Conservation (phyloP, 164 flowering plant species). For the Amborella trichopoda region DNA sequence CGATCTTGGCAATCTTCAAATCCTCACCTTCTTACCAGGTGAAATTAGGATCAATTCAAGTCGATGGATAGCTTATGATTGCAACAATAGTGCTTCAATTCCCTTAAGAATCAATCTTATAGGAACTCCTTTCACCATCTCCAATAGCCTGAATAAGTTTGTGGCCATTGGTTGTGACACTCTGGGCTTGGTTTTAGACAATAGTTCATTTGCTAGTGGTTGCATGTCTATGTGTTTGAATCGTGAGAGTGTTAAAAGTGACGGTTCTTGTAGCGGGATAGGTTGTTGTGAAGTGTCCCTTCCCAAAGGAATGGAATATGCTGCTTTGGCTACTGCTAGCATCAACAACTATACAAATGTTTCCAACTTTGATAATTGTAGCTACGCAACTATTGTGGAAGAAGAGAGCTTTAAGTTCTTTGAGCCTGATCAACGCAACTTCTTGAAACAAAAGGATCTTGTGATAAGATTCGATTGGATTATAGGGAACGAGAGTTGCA, state of each 20-base stretch:
- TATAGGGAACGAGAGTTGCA: conserved; percentile 11
- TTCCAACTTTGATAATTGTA: conserved; percentile 9
- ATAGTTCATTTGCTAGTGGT: neutral
- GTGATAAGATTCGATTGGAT: conserved; percentile 27
- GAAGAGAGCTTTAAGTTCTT: conserved; percentile 7
- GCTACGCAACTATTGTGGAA: conserved; percentile 19
- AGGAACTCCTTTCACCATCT: conserved; percentile 12
- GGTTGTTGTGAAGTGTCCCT: conserved; percentile 17
- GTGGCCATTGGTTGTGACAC: conserved; percentile 12
- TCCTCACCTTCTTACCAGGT: conserved; percentile 1
- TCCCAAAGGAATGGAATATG: conserved; percentile 5
- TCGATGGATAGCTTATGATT: neutral
- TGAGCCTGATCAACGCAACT: conserved; percentile 4
- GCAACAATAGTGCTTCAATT: neutral
- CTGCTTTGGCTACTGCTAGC: neutral
- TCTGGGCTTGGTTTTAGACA: conserved; percentile 1
- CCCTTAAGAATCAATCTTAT: too few relatives aligned
- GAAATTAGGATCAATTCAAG: neutral
- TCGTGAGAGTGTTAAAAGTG: neutral
- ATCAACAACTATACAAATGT: neutral
- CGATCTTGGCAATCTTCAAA: neutral
- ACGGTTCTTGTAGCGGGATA: conserved; percentile 5
- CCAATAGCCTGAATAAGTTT: conserved; percentile 5
- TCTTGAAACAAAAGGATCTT: neutral
- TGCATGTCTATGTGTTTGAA: conserved; percentile 8